A percentile compares a stretch with the other conserved stretches of the same genome.
Conservation (phyloP, 1,284 basidiomycete genomes). For the Golubevia pallescens region DNA sequence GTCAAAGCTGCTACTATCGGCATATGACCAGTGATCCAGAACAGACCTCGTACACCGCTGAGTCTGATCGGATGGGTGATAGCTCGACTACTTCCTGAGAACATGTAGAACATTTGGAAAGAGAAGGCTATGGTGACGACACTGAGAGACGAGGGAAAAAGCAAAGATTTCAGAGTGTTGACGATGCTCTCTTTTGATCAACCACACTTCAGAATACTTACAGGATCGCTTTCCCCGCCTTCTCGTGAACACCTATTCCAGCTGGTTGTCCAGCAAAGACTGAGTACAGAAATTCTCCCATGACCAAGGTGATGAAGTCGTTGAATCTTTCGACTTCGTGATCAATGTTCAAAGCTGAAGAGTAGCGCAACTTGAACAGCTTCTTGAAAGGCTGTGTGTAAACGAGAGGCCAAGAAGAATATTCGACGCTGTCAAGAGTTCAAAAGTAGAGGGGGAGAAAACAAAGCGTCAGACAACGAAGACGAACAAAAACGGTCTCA, state of each 20-base stretch:
- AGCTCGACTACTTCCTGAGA: not conserved
- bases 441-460: not conserved
- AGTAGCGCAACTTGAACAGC: constrained; percentile 31
- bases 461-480: not conserved
- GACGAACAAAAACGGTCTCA: not conserved
- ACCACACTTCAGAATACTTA: constrained; percentile 8
- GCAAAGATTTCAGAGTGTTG: not conserved
- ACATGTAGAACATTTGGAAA: not conserved
- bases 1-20: constrained; percentile 42
- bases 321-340: constrained; percentile 50
- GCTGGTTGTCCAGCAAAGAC: constrained; percentile 28
- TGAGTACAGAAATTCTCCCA: constrained; percentile 19
- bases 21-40: constrained; percentile 32
- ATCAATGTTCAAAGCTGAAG: constrained; percentile 42
- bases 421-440: constrained; percentile 20
- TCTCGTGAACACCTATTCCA: constrained; percentile 29
- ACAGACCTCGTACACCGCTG: not conserved
- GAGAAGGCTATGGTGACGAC: not conserved
- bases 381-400: constrained; percentile 39
- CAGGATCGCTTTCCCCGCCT: constrained; percentile 30
- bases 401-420: constrained; percentile 32
- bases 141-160: not conserved
- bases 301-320: constrained; percentile 48
- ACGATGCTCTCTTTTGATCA: too few relatives aligned
- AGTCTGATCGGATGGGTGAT: not conserved